Evolutionary conservation across 176 grass and related monocot species (phyloP).

Genomic region (Dendrocalamus sinicus): DNA sequence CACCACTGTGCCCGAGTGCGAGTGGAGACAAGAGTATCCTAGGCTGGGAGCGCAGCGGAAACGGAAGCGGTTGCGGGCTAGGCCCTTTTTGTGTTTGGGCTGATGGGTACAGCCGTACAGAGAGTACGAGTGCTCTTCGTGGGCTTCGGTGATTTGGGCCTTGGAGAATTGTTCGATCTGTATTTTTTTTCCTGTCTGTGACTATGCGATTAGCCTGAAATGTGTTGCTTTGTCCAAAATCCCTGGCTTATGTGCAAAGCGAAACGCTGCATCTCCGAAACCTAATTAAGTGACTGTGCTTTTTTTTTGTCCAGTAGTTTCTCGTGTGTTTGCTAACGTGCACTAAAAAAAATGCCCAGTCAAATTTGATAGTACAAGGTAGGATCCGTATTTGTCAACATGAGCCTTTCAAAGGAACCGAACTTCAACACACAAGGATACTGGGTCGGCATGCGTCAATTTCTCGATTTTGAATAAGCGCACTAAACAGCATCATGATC

Average conservation of each 20-base stretch:
- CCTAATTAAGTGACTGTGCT: too few species aligned
- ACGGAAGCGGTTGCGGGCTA: background rate
- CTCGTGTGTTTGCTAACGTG: too few species aligned
- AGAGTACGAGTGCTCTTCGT: too few species aligned
- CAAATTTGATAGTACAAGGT: background rate
- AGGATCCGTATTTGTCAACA: background rate
- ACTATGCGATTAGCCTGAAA: background rate
- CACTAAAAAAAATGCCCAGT: background rate
- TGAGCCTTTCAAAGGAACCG: background rate
- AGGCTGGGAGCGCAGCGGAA: background rate
- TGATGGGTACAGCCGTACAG: background rate
- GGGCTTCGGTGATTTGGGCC: background rate
- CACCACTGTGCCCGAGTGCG: background rate
- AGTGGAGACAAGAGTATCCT: slow-evolving; percentile 15
- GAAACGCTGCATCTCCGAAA: background rate
- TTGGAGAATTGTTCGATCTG: background rate
- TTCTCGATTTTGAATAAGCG: slow-evolving; percentile 1
- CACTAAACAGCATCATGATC: background rate
- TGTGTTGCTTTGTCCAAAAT: background rate
- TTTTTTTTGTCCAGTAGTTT: too few species aligned
- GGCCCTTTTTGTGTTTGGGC: background rate
- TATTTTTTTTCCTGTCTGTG: background rate
- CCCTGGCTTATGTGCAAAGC: background rate
- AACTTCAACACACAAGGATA: background rate
- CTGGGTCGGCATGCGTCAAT: slow-evolving; percentile 18